Evolutionary conservation across 106 monocot species (phyloP).

Genomic region (Dendrobium chrysotoxum): DNA sequence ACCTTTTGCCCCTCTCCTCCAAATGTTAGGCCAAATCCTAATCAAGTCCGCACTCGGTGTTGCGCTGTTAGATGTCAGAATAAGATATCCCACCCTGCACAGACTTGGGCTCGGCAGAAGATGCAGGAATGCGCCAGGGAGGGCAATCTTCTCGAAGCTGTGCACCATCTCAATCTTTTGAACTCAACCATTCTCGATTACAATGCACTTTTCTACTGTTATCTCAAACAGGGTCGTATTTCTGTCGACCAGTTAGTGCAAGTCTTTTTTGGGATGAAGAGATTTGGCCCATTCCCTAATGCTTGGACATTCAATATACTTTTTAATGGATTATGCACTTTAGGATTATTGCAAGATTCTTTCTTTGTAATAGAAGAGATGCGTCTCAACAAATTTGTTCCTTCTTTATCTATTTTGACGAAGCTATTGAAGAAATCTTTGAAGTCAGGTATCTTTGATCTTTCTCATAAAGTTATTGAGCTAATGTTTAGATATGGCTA

Average conservation of each 20-base stretch:
- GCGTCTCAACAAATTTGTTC: conserved; percentile 26
- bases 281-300: conserved; percentile 36
- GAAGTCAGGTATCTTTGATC: conserved; percentile 14
- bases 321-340: conserved; percentile 26
- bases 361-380: conserved; percentile 39
- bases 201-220: conserved; percentile 38
- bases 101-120: background rate
- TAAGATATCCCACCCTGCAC: background rate
- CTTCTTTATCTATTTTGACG: conserved; percentile 33
- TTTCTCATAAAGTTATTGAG: conserved; percentile 13
- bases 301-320: conserved; percentile 44
- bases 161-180: conserved; percentile 18
- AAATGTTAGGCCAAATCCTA: background rate
- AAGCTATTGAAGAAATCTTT: conserved; percentile 49
- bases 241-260: conserved; percentile 10
- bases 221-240: conserved; percentile 23
- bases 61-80: background rate
- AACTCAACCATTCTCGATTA: conserved; percentile 35
- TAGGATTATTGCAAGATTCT: conserved; percentile 33
- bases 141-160: conserved; percentile 32
- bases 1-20: background rate
- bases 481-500: conserved; percentile 45
- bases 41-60: background rate
- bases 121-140: conserved; percentile 46
- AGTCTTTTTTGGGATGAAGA: conserved; percentile 27